Percentiles rank a stretch among this genome's conserved stretches.
These are phyloP conservation scores for Pleurotus ostreatus DNA, from an alignment of 768 basidiomycete genomes.

Conservation along the genomic window DNA sequence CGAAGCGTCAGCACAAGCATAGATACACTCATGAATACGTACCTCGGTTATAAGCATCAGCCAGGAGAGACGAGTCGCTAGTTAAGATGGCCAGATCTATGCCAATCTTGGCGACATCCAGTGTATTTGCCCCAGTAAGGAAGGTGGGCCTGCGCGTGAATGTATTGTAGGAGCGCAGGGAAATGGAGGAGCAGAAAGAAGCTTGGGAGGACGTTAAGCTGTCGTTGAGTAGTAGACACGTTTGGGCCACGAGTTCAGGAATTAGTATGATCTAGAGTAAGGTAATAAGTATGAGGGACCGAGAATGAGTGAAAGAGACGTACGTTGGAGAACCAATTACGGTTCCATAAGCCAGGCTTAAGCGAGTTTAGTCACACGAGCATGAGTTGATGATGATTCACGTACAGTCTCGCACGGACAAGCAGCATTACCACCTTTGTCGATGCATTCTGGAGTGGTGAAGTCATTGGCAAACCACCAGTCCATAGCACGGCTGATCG, in stretches of 20 bases:
- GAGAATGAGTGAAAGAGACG: conserved; percentile 11
- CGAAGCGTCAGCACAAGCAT: background rate
- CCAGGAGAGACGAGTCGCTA: conserved; percentile 40
- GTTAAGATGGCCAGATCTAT: conserved; percentile 45
- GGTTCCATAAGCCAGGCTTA: conserved; percentile 40
- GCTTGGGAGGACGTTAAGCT: conserved; percentile 38
- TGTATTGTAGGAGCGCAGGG: conserved; percentile 43
- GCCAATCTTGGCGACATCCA: conserved; percentile 63
- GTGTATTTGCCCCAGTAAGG: conserved; percentile 60
- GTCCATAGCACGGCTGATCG: conserved; percentile 51
- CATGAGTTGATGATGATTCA: background rate
- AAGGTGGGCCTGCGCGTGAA: conserved; percentile 40
- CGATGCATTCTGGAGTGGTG: conserved; percentile 47
- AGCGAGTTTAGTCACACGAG: too few relatives aligned
- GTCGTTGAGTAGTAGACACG: conserved; percentile 52
- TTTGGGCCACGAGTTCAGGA: conserved; percentile 49
- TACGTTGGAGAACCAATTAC: conserved; percentile 63
- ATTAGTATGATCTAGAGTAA: conserved; percentile 52
- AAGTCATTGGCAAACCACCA: conserved; percentile 65
- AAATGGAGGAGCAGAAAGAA: conserved; percentile 45
- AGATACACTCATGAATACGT: background rate
- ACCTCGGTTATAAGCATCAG: conserved; percentile 40
- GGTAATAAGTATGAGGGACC: background rate
- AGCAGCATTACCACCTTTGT: conserved; percentile 42
- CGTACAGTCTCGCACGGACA: conserved; percentile 51